Evolutionary conservation across 2,329 filamentous ascomycete species (phyloP), one percentile per base, ranked within the genome.

Genomic region (Emergomyces orientalis): DNA sequence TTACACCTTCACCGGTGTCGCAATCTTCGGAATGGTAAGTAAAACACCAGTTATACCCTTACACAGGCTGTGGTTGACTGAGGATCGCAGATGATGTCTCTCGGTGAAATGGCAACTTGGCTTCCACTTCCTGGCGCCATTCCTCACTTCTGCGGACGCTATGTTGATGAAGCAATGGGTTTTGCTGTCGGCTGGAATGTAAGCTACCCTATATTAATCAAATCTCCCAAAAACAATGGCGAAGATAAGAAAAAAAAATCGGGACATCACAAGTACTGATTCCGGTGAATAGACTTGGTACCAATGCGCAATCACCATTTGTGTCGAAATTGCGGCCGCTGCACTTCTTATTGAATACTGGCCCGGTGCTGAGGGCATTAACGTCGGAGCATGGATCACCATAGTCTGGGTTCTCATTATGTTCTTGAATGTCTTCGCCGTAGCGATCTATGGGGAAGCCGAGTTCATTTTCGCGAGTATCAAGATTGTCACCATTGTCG

Each of bases 161-260:
- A 69, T 51, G 73, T 80, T 11, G 81, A 84, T 66, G 80, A 80
- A 8, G 80, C 79, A 0, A 69, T 80, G 49, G 77, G 78, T 4
- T 79, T 79, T 68, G 79, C 79, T 19, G 71, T 79, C 7, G 79
- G 79, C 25, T 80, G 77, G 76, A 79, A 79, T 63, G 71, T 83
- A 79, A 69, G 75, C 49, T 70, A 41, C 66, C 87, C 74, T 95
- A 90, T 90, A 81, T 93, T 1, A 82, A 89, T 45, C 85, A 0
- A 37, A 25, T 57, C 14, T 17, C 4, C 6, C 8, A 19, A 4
- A 14, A 39, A 17, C 14, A 7, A n/a, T 19, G 41, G 41, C 17
- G 41, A 17, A 30, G 4, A 30, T 8, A 27, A 11, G 19, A 49
- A 49, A 49, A 3, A 27, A 25, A 57, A 5, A 17, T 47, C 25